Base-by-base conservation (phyloP, 257 asterid species). In the Coffea canephora region DNA sequence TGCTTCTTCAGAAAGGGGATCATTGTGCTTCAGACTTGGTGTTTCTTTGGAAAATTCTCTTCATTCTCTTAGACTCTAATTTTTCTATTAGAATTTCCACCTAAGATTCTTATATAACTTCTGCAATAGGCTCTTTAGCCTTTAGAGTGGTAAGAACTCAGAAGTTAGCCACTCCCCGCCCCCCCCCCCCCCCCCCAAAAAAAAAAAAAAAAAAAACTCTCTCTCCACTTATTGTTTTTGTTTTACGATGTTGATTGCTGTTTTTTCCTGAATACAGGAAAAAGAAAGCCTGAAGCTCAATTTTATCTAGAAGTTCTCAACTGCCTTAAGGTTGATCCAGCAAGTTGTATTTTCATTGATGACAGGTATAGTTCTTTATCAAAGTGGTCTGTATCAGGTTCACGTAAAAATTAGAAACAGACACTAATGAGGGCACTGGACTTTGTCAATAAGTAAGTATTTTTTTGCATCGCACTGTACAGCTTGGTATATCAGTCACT, bases 271-370 rank as follows among this genome's bases (percentile, higher is more conserved):
- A 74, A 34, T 79, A 79, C 91, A 94, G 98, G 98, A 82, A 92
- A 91, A 88, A 91, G 96, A 87, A 92, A 94, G 86, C 98, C 98
- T 72, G 96, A 94, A 82, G 89, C 90, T n/a, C 90, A 86, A 2
- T 89, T 92, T 87, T 94, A 89, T 84, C 72, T 65, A 80, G 94
- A 92, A 81, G 91, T 90, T 49, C 82, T 87, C 88, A 87, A 89
- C 86, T 90, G 89, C 85, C 89, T 92, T 39, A 83, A 88, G 45
- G 89, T 94, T 15, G 88, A 92, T 69, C 92, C 97, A 36, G 85
- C 86, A 71, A 86, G 84, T 82, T 92, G 97, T 72, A 85, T 92
- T 66, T 92, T 94, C 84, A 75, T 94, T 68, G 98, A 94, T 85
- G 98, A 94, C 94, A 92, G 97, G 98, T 94, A 86, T 75, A 13